Base-by-base conservation (phyloP, 768 basidiomycete genomes). In the Cytidiella melzeri region DNA sequence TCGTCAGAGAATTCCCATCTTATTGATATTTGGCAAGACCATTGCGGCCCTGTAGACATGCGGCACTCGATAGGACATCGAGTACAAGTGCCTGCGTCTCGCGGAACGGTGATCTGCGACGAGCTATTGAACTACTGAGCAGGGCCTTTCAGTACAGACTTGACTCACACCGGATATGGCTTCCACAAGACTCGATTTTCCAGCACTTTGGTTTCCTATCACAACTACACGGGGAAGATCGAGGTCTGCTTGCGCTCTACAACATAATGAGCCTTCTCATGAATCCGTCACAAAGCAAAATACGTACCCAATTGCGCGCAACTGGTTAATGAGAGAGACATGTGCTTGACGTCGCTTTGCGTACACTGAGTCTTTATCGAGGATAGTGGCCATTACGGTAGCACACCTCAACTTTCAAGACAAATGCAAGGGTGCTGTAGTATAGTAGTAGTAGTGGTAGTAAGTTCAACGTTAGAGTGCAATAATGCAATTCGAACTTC, bases 171-270 rank as follows among this genome's bases (percentile, higher is more conserved):
- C 73, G 10, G 71, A 72, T 19, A 79, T 75, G 1, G 77, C 72
- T 54, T 77, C 76, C 1, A 78, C 73, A 7, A 77, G 63, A 39
- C 68, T 69, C 1, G 71, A 73, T 55, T 74, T 74, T 3, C 70
- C 79, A 5, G 75, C 74, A 42, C 70, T 72, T 58, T 79, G 79
- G 39, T 75, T 76, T 12, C 77, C 77, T 34, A 77, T 75, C 37
- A 77, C 73, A 18, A 70, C 71, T 39, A 79, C 73, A 6, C 74
- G 62, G 6, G 77, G 75, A 4, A 79, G 60, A 48, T 79, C 75
- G 10, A 78, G 57, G 20, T 75, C 70, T 3, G 64, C 64, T 58
- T 76, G 71, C 1, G 70, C 67, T 1, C 74, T 73, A 25, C 2
- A 34, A 23, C 36, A 46, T 19, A 40, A 40, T 30, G 49, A 27